These are phyloP conservation scores for Euphorbia celastroides DNA, from an alignment of 441 rosid genomes.

Conservation along the genomic window DNA sequence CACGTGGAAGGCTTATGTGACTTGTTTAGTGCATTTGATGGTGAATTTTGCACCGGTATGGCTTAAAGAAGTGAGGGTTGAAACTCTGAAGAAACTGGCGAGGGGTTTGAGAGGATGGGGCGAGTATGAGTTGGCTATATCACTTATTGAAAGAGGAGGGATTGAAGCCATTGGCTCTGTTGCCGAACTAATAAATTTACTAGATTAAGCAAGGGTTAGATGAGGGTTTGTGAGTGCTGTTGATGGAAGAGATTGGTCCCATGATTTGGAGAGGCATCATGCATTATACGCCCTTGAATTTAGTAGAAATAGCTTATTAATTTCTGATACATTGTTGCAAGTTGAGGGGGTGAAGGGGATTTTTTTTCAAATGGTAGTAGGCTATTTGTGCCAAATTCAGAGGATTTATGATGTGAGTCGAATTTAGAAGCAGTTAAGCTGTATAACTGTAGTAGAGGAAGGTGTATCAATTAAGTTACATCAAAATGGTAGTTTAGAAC, in stretches of 20 bases:
- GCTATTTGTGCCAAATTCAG: too few species aligned
- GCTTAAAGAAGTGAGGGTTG: constrained; percentile 41
- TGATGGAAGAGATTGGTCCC: background rate
- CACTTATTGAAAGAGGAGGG: constrained; percentile 60
- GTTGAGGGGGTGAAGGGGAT: too few species aligned
- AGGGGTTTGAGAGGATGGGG: constrained; percentile 44
- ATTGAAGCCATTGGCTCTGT: constrained; percentile 34
- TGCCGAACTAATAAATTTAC: constrained; percentile 27
- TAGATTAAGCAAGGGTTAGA: constrained; percentile 18
- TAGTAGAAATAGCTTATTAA: too few species aligned
- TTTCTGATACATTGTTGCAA: too few species aligned
- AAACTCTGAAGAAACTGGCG: constrained; percentile 47
- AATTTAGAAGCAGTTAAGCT: too few species aligned
- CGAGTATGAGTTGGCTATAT: constrained; percentile 47
- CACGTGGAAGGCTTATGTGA: constrained; percentile 57
- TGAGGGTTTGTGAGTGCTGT: background rate
- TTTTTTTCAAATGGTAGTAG: too few species aligned
- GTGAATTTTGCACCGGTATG: constrained; percentile 46
- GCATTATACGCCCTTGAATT: too few species aligned
- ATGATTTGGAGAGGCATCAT: background rate
- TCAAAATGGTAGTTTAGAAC: too few species aligned
- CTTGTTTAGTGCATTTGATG: constrained; percentile 42
- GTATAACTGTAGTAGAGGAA: too few species aligned
- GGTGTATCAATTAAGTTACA: too few species aligned
- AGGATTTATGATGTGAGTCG: too few species aligned